These are phyloP conservation scores for Cupressus sempervirens DNA, from an alignment of 75 land plant species.

Conservation along the genomic window DNA sequence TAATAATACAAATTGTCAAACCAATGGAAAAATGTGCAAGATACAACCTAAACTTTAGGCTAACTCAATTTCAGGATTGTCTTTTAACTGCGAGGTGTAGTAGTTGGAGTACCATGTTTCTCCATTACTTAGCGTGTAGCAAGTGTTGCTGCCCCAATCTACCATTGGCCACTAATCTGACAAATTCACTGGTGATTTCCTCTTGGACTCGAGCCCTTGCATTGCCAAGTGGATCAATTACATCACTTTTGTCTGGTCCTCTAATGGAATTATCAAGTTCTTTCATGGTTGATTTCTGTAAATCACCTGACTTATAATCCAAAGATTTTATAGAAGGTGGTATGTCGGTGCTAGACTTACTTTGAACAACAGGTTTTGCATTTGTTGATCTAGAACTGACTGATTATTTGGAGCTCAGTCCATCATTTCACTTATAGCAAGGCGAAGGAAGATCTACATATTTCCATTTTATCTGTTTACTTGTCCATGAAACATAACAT, in stretches of 20 bases:
- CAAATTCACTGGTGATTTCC: slow-evolving; percentile 82
- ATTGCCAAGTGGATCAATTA: slow-evolving; percentile 49
- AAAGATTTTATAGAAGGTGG: not conserved
- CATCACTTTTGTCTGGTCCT: not conserved
- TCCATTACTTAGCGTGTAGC: slow-evolving; percentile 88
- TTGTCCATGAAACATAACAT: no score
- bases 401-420: not conserved
- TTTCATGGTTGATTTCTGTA: not conserved
- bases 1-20: not conserved
- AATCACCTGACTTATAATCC: not conserved
- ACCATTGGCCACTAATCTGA: slow-evolving; percentile 87
- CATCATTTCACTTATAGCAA: not conserved
- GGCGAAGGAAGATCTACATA: no score
- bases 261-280: not conserved
- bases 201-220: slow-evolving; percentile 71
- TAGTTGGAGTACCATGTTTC: slow-evolving; percentile 61
- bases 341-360: not conserved
- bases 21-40: not conserved
- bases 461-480: no score
- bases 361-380: not conserved
- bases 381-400: not conserved
- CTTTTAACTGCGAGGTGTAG: slow-evolving; percentile 26
- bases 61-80: not conserved
- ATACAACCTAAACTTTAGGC: not conserved
- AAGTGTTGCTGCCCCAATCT: slow-evolving; percentile 86